Conservation (phyloP, 2,329 filamentous ascomycete genomes). For the Chrysosphaeria jannelii region DNA sequence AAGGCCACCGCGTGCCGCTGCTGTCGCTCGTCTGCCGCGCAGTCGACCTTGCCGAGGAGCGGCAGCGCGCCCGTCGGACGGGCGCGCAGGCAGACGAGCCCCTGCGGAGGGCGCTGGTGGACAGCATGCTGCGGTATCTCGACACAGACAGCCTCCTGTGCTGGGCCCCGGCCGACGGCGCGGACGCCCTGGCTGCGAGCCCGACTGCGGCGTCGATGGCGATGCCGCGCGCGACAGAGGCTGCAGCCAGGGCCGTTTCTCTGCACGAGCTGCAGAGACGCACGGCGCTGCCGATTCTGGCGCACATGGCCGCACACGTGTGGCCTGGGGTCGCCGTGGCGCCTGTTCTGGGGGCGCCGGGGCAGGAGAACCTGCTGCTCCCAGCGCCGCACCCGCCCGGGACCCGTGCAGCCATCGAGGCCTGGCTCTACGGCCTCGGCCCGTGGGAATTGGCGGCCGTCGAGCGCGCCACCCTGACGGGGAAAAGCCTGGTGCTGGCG, state of each 20-base stretch:
- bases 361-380: conserved; percentile 30
- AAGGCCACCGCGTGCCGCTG: conserved; percentile 66
- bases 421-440: conserved; percentile 44
- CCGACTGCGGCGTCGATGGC: background rate
- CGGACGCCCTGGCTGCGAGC: conserved; percentile 7
- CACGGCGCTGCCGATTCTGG: conserved; percentile 38
- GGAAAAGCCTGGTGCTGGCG: conserved; percentile 60
- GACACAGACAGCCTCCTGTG: conserved; percentile 81
- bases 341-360: conserved; percentile 53
- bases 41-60: conserved; percentile 41
- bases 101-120: too few relatives aligned
- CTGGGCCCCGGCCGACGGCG: conserved; percentile 34
- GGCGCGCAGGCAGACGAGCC: conserved; percentile 7
- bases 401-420: conserved; percentile 46
- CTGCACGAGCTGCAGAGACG: conserved; percentile 44
- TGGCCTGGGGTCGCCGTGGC: conserved; percentile 59
- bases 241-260: too few relatives aligned
- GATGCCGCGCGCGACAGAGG: conserved; percentile 6
- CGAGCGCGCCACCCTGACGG: conserved; percentile 56
- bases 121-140: conserved; percentile 53
- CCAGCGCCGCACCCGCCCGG: conserved; percentile 41
- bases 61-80: conserved; percentile 16
- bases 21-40: conserved; percentile 65
- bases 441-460: conserved; percentile 64
- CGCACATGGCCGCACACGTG: conserved; percentile 36